Percentiles rank a stretch among this genome's conserved stretches.
These are phyloP conservation scores for Dillenia turbinata DNA, from an alignment of 164 flowering plant genomes.

Conservation along the genomic window DNA sequence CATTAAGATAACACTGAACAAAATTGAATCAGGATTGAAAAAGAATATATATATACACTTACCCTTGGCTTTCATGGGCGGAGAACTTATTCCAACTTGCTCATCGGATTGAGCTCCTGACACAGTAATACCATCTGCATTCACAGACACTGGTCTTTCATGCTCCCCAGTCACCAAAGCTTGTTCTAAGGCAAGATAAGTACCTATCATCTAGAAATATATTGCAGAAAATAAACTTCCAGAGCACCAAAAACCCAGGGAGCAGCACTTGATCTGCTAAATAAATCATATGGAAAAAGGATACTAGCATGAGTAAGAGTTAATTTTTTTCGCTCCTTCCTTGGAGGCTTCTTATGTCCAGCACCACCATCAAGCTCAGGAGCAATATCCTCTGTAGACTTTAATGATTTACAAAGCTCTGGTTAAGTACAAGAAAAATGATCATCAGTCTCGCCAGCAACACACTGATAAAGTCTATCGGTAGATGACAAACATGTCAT, in stretches of 20 bases:
- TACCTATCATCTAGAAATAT: background rate
- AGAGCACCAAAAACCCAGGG: no score
- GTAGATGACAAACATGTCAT: no score
- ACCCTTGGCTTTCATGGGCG: slow-evolving; percentile 33
- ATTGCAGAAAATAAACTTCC: no score
- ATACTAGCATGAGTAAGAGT: slow-evolving; percentile 46
- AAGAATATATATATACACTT: slow-evolving; percentile 8
- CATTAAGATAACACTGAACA: no score
- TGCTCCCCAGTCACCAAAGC: slow-evolving; percentile 27
- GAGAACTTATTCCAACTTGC: slow-evolving; percentile 22
- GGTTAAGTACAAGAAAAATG: slow-evolving; percentile 13
- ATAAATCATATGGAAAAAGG: slow-evolving; percentile 22
- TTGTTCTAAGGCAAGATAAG: slow-evolving; percentile 41
- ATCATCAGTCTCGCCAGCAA: no score
- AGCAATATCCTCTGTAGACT: slow-evolving; percentile 27
- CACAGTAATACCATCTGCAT: slow-evolving; percentile 29
- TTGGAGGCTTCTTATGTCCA: slow-evolving; percentile 57
- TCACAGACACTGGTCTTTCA: slow-evolving; percentile 28
- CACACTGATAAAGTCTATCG: no score
- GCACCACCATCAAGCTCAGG: slow-evolving; percentile 45
- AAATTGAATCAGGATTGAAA: background rate
- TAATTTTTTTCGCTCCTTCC: slow-evolving; percentile 64
- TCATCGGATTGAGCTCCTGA: slow-evolving; percentile 31
- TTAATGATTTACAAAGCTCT: slow-evolving; percentile 64
- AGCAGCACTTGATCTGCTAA: background rate